Conservation (phyloP, 306 rosid genomes). For the Casuarina cunninghamiana region DNA sequence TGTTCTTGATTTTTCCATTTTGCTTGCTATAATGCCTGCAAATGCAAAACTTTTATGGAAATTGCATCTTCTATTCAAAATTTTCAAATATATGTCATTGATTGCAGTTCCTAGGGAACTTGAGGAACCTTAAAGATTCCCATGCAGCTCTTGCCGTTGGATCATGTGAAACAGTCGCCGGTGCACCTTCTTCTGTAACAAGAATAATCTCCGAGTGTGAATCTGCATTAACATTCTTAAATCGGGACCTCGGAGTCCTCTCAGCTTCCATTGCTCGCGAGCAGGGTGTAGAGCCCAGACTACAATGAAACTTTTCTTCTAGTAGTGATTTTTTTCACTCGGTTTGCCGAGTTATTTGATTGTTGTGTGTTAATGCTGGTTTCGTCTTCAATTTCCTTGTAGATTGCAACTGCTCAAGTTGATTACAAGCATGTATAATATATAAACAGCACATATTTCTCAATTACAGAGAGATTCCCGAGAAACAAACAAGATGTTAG, state of each 20-base stretch:
- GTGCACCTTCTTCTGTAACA: conserved; percentile 84
- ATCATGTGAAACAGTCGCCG: conserved; percentile 75
- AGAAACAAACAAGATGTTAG: too few species aligned
- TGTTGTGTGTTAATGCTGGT: neutral
- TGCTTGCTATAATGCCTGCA: neutral
- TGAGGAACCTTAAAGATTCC: conserved; percentile 89
- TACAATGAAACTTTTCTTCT: conserved; percentile 24
- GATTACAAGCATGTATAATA: too few species aligned
- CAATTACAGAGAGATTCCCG: too few species aligned
- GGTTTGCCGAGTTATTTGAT: neutral
- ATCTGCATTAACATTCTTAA: conserved; percentile 77
- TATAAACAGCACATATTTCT: too few species aligned
- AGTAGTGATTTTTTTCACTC: neutral
- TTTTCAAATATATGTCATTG: neutral
- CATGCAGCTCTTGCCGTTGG: conserved; percentile 87
- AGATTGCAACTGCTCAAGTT: too few species aligned
- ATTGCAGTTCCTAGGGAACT: conserved; percentile 77
- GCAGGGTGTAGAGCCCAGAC: conserved; percentile 54
- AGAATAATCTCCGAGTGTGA: conserved; percentile 91
- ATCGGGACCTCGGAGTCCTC: conserved; percentile 89
- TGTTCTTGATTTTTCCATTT: neutral
- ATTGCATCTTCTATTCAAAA: neutral
- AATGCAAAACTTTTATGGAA: neutral
- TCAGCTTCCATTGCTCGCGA: conserved; percentile 95
- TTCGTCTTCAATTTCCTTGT: too few species aligned